These are phyloP conservation scores for Phragmites australis DNA, from an alignment of 176 grass and related monocot species.

Conservation along the genomic window DNA sequence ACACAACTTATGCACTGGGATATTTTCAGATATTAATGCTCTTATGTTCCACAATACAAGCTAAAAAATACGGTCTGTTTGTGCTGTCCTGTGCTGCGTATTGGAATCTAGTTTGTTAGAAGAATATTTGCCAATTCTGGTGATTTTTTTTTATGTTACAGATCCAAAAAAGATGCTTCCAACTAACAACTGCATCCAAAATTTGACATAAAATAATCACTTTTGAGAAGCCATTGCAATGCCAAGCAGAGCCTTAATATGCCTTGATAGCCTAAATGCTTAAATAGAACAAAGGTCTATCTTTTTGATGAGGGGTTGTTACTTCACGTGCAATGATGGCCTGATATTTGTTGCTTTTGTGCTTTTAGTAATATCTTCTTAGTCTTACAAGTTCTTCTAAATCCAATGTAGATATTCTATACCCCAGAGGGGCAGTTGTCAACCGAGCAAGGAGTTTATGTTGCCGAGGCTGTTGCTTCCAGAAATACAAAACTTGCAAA, in stretches of 20 bases:
- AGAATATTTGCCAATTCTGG: too few species aligned
- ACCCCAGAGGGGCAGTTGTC: conserved; percentile 84
- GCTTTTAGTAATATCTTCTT: conserved; percentile 23
- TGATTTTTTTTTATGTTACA: too few species aligned
- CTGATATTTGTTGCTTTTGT: conserved; percentile 26
- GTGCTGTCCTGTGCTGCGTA: too few species aligned
- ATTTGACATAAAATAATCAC: too few species aligned
- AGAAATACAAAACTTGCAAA: conserved; percentile 90
- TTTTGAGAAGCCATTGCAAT: too few species aligned
- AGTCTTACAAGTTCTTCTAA: conserved; percentile 32
- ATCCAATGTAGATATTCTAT: conserved; percentile 72
- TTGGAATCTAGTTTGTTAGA: too few species aligned
- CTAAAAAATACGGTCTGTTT: too few species aligned
- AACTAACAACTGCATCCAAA: too few species aligned
- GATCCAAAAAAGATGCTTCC: too few species aligned
- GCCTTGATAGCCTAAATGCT: neutral
- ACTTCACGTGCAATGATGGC: neutral
- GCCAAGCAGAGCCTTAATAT: too few species aligned
- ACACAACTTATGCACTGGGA: neutral
- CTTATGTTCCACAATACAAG: neutral
- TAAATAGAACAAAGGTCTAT: neutral
- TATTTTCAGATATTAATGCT: neutral
- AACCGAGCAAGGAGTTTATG: conserved; percentile 87
- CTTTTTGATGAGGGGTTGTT: neutral
- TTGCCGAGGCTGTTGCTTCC: conserved; percentile 71